phyloP scores from a whole-genome alignment of 306 rosid genomes.

The Coriaria nepalensis region DNA sequence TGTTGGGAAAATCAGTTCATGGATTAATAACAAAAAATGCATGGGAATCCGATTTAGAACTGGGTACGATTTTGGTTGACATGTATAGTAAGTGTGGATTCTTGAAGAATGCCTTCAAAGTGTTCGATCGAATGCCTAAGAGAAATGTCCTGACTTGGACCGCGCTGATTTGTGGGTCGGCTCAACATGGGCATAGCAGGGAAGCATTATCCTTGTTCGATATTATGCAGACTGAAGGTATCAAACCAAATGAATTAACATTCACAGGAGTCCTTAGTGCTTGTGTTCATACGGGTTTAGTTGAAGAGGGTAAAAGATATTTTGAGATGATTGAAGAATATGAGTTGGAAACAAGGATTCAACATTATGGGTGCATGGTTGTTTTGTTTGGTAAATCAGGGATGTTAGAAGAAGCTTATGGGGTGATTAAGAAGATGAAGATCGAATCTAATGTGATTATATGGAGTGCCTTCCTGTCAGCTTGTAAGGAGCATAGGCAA shows the following conservation, averaged over 20 bases:
- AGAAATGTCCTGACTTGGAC: conserved; percentile 46
- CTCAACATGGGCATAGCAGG: conserved; percentile 26
- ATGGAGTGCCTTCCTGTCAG: conserved; percentile 38
- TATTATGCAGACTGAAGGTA: conserved; percentile 29
- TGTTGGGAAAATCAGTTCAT: conserved; percentile 55
- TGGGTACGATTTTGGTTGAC: conserved; percentile 42
- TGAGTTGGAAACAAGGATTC: conserved; percentile 33
- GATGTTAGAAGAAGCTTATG: conserved; percentile 45
- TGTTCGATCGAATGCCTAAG: conserved; percentile 32
- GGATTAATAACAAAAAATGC: conserved; percentile 36
- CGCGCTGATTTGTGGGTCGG: conserved; percentile 36
- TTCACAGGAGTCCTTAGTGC: conserved; percentile 54
- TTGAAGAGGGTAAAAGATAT: conserved; percentile 34
- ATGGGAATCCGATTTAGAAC: conserved; percentile 38
- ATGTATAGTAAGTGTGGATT: conserved; percentile 49
- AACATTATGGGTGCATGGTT: conserved; percentile 54
- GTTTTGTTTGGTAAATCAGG: conserved; percentile 50
- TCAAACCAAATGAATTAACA: conserved; percentile 44
- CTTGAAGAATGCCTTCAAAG: conserved; percentile 29
- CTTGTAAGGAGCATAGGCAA: conserved; percentile 44
- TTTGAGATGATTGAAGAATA: conserved; percentile 43
- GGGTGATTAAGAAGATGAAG: conserved; percentile 32
- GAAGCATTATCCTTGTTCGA: conserved; percentile 37
- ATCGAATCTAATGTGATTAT: conserved; percentile 32
- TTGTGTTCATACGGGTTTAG: conserved; percentile 39